These are phyloP conservation scores for Starmerella ratchasimensis DNA, from an alignment of 805 yeast genomes.

Conservation along the genomic window DNA sequence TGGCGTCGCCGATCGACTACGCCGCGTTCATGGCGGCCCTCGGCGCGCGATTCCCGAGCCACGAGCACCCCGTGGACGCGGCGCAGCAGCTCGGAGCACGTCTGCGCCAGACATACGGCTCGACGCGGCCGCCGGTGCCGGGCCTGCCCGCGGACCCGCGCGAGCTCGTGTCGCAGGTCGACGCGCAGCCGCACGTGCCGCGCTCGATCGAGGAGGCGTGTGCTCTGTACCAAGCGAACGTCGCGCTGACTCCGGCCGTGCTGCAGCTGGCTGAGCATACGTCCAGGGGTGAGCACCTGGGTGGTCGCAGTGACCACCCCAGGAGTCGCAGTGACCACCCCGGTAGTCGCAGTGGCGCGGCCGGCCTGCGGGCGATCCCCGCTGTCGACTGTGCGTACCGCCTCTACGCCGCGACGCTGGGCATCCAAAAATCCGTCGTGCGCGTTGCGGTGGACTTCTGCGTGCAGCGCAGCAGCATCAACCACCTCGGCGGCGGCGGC, in stretches of 20 bases:
- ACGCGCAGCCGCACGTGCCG: constrained; percentile 36
- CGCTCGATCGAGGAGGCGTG: constrained; percentile 70
- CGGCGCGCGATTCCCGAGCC: constrained; percentile 46
- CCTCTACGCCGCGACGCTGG: constrained; percentile 41
- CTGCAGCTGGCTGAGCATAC: constrained; percentile 48
- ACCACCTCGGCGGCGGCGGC: constrained; percentile 14
- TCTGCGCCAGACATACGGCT: constrained; percentile 29
- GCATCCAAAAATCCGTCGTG: constrained; percentile 48
- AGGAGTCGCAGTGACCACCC: neutral
- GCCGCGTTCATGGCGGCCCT: constrained; percentile 66
- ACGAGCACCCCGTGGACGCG: constrained; percentile 31
- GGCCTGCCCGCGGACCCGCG: constrained; percentile 10
- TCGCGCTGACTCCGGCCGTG: constrained; percentile 52
- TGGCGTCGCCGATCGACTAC: constrained; percentile 73
- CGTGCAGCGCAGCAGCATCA: constrained; percentile 4
- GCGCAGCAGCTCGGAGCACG: constrained; percentile 29
- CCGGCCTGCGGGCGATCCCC: neutral
- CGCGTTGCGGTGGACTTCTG: constrained; percentile 51
- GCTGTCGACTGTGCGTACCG: constrained; percentile 41
- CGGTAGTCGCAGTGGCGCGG: neutral
- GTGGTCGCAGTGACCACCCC: neutral
- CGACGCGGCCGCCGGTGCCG: neutral
- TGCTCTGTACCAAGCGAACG: constrained; percentile 45
- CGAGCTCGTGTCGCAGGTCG: constrained; percentile 7
- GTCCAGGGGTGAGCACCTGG: neutral